phyloP scores from a whole-genome alignment of 768 basidiomycete genomes.

The Naganishia vaughanmartiniae region DNA sequence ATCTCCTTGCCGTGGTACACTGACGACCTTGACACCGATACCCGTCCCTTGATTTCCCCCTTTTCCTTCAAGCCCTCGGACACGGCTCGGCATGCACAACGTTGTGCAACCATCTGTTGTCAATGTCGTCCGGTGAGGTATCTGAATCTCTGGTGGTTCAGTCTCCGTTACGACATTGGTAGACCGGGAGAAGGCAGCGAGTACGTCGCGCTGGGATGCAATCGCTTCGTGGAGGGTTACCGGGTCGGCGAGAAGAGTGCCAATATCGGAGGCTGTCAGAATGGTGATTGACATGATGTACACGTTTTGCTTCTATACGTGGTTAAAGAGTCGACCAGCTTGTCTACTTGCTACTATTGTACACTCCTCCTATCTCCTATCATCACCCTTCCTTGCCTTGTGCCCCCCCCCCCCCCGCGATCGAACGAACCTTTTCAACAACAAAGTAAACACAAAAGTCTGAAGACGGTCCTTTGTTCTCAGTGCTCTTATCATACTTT shows the following conservation, averaged over 20 bases:
- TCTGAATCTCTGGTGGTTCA: constrained; percentile 42
- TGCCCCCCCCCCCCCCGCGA: too few relatives aligned
- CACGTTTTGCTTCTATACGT: background rate
- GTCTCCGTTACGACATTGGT: constrained; percentile 28
- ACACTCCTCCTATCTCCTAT: too few relatives aligned
- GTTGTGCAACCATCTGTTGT: constrained; percentile 60
- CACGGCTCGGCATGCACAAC: constrained; percentile 80
- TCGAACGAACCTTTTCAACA: too few relatives aligned
- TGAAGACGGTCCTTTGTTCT: too few relatives aligned
- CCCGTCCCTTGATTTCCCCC: constrained; percentile 45
- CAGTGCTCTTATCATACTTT: too few relatives aligned
- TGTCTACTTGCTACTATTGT: too few relatives aligned
- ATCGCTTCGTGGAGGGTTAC: background rate
- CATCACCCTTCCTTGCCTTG: too few relatives aligned
- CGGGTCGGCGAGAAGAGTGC: background rate
- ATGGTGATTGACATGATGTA: constrained; percentile 12
- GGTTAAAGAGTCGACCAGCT: too few relatives aligned
- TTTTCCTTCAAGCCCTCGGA: constrained; percentile 40
- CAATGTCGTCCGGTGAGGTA: constrained; percentile 65
- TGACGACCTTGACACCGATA: constrained; percentile 72
- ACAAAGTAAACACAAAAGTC: too few relatives aligned
- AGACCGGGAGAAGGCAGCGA: constrained; percentile 31
- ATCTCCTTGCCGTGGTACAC: constrained; percentile 59
- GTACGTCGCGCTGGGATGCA: constrained; percentile 1
- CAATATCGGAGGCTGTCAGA: constrained; percentile 12